Evolutionary conservation across 768 basidiomycete genomes (phyloP).

Genomic region (Boletus bicolor): DNA sequence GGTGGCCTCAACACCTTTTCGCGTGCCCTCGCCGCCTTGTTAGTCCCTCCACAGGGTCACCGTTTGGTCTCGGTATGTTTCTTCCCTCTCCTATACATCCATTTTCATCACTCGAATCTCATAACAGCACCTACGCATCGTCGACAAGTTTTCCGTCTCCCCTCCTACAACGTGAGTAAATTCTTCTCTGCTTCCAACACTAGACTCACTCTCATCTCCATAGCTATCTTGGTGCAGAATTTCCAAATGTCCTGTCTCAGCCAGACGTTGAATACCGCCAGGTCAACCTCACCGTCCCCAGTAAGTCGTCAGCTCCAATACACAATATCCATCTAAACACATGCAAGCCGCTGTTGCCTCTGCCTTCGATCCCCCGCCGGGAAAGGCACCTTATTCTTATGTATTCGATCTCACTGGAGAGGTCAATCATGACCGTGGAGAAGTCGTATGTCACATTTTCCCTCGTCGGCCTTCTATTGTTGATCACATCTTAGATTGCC

Average conservation of each 20-base stretch:
- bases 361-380: constrained; percentile 69
- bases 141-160: constrained; percentile 68
- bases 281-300: constrained; percentile 69
- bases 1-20: constrained; percentile 82
- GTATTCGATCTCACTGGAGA: constrained; percentile 89
- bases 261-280: constrained; percentile 78
- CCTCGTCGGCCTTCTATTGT: not conserved
- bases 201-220: constrained; percentile 4
- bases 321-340: constrained; percentile 12
- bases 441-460: constrained; percentile 49
- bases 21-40: constrained; percentile 61
- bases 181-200: constrained; percentile 13
- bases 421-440: constrained; percentile 67
- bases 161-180: constrained; percentile 69
- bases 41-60: constrained; percentile 67
- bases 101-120: constrained; percentile 4
- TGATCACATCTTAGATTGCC: constrained; percentile 53
- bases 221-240: constrained; percentile 78
- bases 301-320: constrained; percentile 39
- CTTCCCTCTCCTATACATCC: constrained; percentile 9
- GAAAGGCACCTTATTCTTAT: constrained; percentile 66
- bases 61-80: constrained; percentile 66
- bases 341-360: constrained; percentile 60
- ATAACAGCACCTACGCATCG: constrained; percentile 60
- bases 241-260: constrained; percentile 64